phyloP scores from a whole-genome alignment of 352 stramenopile species.

The Phytophthora tubulina region DNA sequence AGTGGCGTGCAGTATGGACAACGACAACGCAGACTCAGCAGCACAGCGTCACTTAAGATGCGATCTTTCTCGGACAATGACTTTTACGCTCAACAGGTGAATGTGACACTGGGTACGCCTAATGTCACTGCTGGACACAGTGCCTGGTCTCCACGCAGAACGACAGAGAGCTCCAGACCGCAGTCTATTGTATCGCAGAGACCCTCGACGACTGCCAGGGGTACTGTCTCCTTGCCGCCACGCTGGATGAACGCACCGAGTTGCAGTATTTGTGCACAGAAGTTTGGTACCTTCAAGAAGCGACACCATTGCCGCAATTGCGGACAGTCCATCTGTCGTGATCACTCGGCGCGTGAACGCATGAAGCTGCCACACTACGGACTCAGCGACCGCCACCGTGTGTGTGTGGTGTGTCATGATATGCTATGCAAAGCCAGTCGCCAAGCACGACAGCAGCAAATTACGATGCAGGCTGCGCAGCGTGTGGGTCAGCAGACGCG shows the following conservation, averaged over 20 bases:
- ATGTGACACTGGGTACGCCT: slow-evolving; percentile 14
- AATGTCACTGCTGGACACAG: slow-evolving; percentile 21
- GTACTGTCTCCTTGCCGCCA: slow-evolving; percentile 73
- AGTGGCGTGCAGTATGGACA: slow-evolving; percentile 35
- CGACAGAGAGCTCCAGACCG: slow-evolving; percentile 44
- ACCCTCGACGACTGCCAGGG: slow-evolving; percentile 37
- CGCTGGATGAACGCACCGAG: slow-evolving; percentile 87
- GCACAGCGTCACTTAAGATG: slow-evolving; percentile 59
- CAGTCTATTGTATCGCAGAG: slow-evolving; percentile 54
- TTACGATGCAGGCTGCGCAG: slow-evolving; percentile 42
- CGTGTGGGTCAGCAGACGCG: slow-evolving; percentile 33
- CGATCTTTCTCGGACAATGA: slow-evolving; percentile 78
- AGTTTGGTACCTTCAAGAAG: slow-evolving; percentile 85
- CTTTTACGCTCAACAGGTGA: slow-evolving; percentile 59
- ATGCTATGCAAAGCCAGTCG: slow-evolving; percentile 66
- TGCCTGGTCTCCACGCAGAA: slow-evolving; percentile 41
- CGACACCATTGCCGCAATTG: slow-evolving; percentile 91
- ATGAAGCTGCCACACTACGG: slow-evolving; percentile 87
- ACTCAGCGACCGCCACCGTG: slow-evolving; percentile 78
- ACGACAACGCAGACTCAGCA: slow-evolving; percentile 48
- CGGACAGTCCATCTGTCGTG: slow-evolving; percentile 85
- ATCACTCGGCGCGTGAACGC: slow-evolving; percentile 86
- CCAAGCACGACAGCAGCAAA: slow-evolving; percentile 43
- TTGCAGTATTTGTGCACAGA: slow-evolving; percentile 88
- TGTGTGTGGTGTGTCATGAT: slow-evolving; percentile 87